These are phyloP conservation scores for Dendrobium nobile DNA, from an alignment of 106 monocot genomes.

Conservation along the genomic window DNA sequence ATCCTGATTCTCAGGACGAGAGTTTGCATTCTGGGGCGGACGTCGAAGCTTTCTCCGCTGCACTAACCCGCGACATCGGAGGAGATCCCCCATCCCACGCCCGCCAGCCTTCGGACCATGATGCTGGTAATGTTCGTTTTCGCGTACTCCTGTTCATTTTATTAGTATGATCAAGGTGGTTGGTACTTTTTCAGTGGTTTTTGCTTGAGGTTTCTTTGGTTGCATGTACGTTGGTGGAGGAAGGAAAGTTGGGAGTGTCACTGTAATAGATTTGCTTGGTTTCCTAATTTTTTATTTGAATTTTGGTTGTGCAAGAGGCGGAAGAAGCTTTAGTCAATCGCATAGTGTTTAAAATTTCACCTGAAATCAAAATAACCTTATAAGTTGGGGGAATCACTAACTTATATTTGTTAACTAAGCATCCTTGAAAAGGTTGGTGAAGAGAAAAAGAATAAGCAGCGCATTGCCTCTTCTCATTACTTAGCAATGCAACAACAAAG, in stretches of 20 bases:
- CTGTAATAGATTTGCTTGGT: background rate
- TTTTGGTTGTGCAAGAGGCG: background rate
- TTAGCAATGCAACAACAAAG: too few species aligned
- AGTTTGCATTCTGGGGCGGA: constrained; percentile 82
- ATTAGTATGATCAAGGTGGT: background rate
- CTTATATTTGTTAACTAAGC: too few species aligned
- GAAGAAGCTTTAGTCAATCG: background rate
- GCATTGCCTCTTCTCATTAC: too few species aligned
- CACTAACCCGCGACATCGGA: constrained; percentile 67
- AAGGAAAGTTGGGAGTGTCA: background rate
- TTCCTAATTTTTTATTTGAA: background rate
- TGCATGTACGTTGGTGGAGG: background rate
- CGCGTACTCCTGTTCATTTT: background rate
- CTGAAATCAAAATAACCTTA: too few species aligned
- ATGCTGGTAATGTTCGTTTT: constrained; percentile 20
- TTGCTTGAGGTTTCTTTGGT: background rate
- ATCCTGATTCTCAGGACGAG: constrained; percentile 53
- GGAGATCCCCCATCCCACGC: constrained; percentile 25
- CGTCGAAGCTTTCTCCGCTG: constrained; percentile 84
- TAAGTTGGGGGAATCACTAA: too few species aligned
- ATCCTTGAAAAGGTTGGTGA: too few species aligned
- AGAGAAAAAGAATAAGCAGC: too few species aligned
- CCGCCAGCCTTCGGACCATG: constrained; percentile 22
- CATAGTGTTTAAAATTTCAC: background rate
- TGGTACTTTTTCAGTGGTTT: background rate